Percentiles rank a stretch among this genome's conserved stretches.
Evolutionary conservation across 1,284 basidiomycete species (phyloP).

Genomic region (Cryptococcus sp.): DNA sequence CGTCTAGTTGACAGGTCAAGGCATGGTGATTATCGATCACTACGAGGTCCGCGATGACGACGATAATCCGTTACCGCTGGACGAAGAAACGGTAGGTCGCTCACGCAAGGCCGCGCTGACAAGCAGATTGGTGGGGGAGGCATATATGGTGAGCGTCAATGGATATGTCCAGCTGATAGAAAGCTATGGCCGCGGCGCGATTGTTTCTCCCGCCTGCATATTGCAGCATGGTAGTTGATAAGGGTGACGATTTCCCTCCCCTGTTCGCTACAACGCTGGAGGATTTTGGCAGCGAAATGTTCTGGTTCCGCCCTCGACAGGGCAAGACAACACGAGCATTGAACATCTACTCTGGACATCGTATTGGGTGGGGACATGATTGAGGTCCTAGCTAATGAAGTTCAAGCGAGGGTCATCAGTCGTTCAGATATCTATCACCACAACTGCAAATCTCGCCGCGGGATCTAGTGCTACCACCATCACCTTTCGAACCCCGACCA

Average conservation of each 20-base stretch:
- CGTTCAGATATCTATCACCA: conserved; percentile 79
- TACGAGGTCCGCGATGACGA: conserved; percentile 65
- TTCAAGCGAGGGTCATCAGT: conserved; percentile 54
- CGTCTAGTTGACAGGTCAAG: conserved; percentile 42
- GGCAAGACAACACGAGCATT: conserved; percentile 70
- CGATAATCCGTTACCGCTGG: conserved; percentile 59
- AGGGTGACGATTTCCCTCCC: conserved; percentile 73
- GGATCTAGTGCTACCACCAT: conserved; percentile 59
- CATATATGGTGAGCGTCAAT: conserved; percentile 63
- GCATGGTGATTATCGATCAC: conserved; percentile 89
- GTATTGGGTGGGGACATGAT: conserved; percentile 61
- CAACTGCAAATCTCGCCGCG: conserved; percentile 69
- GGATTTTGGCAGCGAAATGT: conserved; percentile 72
- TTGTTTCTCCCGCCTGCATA: conserved; percentile 48
- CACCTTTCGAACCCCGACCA: conserved; percentile 59
- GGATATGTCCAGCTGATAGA: not conserved
- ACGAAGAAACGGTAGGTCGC: conserved; percentile 37
- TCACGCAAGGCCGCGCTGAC: not conserved
- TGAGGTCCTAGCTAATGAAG: not conserved
- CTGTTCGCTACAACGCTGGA: conserved; percentile 63
- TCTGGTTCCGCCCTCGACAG: conserved; percentile 68
- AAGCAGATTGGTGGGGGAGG: conserved; percentile 86
- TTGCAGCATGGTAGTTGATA: conserved; percentile 81
- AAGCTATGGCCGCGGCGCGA: conserved; percentile 36
- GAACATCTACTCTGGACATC: conserved; percentile 74